Conservation (phyloP, 306 rosid genomes). For the apple (Malus domestica) region DNA sequence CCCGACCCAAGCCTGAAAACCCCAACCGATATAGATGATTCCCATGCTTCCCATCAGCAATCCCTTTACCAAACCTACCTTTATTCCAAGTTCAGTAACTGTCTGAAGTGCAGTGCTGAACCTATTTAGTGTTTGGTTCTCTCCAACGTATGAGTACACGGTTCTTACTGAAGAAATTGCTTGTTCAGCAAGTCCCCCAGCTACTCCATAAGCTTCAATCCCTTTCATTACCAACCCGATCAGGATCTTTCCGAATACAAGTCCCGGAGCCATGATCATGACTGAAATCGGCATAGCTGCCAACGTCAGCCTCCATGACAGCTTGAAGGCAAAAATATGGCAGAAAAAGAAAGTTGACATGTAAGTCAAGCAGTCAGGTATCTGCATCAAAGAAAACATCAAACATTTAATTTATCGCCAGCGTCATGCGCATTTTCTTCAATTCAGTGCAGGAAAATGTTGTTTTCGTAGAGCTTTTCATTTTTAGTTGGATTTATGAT, state of each 20-base stretch:
- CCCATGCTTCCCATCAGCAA: constrained; percentile 92
- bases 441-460: not conserved
- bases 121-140: constrained; percentile 54
- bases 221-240: constrained; percentile 68
- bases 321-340: constrained; percentile 70
- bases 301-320: constrained; percentile 76
- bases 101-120: constrained; percentile 66
- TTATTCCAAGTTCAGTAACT: constrained; percentile 57
- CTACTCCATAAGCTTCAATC: constrained; percentile 85
- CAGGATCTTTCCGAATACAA: constrained; percentile 64
- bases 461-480: not conserved
- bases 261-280: constrained; percentile 76
- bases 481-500: not conserved
- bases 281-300: constrained; percentile 78
- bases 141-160: constrained; percentile 76
- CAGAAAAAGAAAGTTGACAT: constrained; percentile 81
- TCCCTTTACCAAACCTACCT: constrained; percentile 71
- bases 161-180: constrained; percentile 82
- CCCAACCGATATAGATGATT: constrained; percentile 75
- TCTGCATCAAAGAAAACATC: constrained; percentile 32
- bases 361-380: constrained; percentile 71
- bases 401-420: not conserved
- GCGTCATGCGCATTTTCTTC: not conserved
- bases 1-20: constrained; percentile 38
- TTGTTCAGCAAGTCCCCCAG: constrained; percentile 83